phyloP scores from a whole-genome alignment of 345 rosid genomes.

The Sisymbrium irio region DNA sequence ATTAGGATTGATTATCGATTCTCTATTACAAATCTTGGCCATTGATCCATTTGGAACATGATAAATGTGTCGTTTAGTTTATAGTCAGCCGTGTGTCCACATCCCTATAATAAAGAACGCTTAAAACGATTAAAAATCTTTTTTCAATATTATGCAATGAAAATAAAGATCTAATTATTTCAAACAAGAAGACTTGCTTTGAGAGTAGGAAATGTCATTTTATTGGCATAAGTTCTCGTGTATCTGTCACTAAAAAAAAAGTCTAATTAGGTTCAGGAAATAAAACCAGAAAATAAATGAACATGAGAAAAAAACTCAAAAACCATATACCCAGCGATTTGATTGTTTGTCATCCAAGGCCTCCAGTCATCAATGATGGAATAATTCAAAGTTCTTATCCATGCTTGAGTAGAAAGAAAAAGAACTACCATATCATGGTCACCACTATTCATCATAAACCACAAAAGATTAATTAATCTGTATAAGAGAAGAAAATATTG shows the following conservation, averaged over 20 bases:
- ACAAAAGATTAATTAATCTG: too few relatives aligned
- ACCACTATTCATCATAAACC: too few relatives aligned
- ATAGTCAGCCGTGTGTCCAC: too few relatives aligned
- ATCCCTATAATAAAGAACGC: too few relatives aligned
- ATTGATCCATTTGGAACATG: too few relatives aligned
- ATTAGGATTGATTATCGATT: too few relatives aligned
- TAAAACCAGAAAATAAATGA: neutral
- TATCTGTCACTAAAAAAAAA: conserved; percentile 30
- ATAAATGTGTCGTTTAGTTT: too few relatives aligned
- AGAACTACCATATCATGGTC: conserved; percentile 50
- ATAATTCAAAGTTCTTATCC: conserved; percentile 49
- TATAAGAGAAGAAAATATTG: too few relatives aligned
- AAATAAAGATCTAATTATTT: too few relatives aligned
- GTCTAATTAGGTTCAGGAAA: neutral
- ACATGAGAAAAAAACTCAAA: neutral
- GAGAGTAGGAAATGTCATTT: conserved; percentile 53
- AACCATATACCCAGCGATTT: conserved; percentile 35
- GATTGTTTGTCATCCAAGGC: conserved; percentile 43
- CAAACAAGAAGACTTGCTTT: conserved; percentile 44
- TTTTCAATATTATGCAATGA: too few relatives aligned
- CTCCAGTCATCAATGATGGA: conserved; percentile 53
- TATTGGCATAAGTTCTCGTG: conserved; percentile 44
- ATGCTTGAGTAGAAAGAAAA: conserved; percentile 46
- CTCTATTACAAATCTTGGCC: too few relatives aligned
- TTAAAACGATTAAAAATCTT: too few relatives aligned